Evolutionary conservation across 2,329 filamentous ascomycete species (phyloP).

Genomic region (Nemania diffusa): DNA sequence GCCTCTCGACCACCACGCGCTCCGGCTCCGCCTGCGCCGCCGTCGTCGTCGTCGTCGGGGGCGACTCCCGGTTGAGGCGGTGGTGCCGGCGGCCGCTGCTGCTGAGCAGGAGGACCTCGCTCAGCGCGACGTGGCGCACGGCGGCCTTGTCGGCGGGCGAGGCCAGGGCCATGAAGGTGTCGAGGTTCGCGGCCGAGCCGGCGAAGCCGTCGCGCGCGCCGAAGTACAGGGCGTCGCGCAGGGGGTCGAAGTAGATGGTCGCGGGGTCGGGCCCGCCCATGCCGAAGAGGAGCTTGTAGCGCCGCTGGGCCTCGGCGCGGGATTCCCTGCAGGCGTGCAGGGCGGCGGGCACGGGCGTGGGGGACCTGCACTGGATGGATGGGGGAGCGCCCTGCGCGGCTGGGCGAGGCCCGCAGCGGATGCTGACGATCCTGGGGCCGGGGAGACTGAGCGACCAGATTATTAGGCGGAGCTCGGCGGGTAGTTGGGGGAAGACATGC

Average conservation of each 20-base stretch:
- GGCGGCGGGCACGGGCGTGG: conserved; percentile 55
- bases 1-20: conserved; percentile 21
- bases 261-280: neutral
- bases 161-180: conserved; percentile 57
- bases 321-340: conserved; percentile 61
- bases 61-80: neutral
- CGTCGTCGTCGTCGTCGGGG: too few relatives aligned
- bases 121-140: conserved; percentile 58
- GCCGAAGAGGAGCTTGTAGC: conserved; percentile 56
- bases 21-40: too few relatives aligned
- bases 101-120: conserved; percentile 59
- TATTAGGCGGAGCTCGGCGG: conserved; percentile 58
- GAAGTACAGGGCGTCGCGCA: conserved; percentile 60
- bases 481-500: conserved; percentile 57
- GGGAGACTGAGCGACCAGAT: conserved; percentile 61
- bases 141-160: conserved; percentile 50
- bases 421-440: conserved; percentile 55
- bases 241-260: conserved; percentile 56
- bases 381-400: neutral
- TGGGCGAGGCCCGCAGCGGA: conserved; percentile 50
- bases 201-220: conserved; percentile 58
- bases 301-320: conserved; percentile 56
- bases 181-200: conserved; percentile 58
- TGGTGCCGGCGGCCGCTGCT: conserved; percentile 39
- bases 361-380: conserved; percentile 52